Percentiles rank a stretch among this genome's conserved stretches.
Evolutionary conservation across 2,329 filamentous ascomycete genomes (phyloP).

Genomic region (Ascocoryne sarcoides): DNA sequence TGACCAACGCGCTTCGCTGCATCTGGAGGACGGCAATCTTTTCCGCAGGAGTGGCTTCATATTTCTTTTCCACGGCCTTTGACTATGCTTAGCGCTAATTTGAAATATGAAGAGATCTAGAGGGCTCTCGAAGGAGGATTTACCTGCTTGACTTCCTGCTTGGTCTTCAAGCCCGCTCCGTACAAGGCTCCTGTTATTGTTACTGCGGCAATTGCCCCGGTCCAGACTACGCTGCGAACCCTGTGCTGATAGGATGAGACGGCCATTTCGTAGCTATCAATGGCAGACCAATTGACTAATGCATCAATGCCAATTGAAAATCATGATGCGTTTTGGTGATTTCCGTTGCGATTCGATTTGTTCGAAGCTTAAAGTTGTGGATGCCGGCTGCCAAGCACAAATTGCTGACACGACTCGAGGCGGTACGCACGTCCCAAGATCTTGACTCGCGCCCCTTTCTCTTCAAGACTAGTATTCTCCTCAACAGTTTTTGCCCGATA

Average conservation of each 20-base stretch:
- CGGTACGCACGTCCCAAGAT: not conserved
- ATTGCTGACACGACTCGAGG: not conserved
- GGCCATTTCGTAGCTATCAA: not conserved
- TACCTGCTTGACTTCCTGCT: slow-evolving; percentile 43
- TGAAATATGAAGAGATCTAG: not conserved
- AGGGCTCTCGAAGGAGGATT: slow-evolving; percentile 1
- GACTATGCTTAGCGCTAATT: not conserved
- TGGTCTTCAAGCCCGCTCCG: slow-evolving; percentile 48
- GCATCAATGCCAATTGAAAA: not conserved
- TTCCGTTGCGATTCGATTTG: not conserved
- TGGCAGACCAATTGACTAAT: not conserved
- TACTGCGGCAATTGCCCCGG: slow-evolving; percentile 45
- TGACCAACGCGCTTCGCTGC: slow-evolving; percentile 39
- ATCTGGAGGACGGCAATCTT: slow-evolving; percentile 44
- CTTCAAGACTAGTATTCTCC: not conserved
- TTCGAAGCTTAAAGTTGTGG: not conserved
- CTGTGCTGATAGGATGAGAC: slow-evolving; percentile 25
- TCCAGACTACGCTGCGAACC: slow-evolving; percentile 43
- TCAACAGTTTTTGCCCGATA: not conserved
- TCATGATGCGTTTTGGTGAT: too few species aligned
- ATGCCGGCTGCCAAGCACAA: not conserved
- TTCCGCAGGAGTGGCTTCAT: slow-evolving; percentile 43
- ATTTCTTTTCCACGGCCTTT: slow-evolving; percentile 37
- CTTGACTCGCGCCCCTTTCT: not conserved
- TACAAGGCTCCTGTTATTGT: slow-evolving; percentile 50